Base-by-base conservation (phyloP, 192 early-diverging fungal genomes). In the Gigaspora rosea region DNA sequence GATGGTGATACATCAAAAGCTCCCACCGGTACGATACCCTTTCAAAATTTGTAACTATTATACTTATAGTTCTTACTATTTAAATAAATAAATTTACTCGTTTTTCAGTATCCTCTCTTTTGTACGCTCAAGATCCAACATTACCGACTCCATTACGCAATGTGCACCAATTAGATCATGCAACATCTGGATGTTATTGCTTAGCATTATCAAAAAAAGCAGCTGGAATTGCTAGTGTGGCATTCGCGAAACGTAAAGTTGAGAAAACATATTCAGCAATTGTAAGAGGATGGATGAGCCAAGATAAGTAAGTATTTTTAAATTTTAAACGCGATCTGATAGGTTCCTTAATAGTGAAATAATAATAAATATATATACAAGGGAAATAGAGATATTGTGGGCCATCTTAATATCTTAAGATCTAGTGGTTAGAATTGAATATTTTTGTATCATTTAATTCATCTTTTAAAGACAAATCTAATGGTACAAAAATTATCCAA, bases 81-180 rank as follows among this genome's bases (percentile, higher is more conserved):
- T 72, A 48, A 69, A 47, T 11, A 22, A 69, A 69, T 18, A 20
- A 20, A n/a, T 32, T 68, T 41, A 48, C 11, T 69, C 10, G 10
- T 0, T 61, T 74, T 65, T 18, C 32, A 62, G 73, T 75, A 22
- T 58, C 73, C 51, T 78, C 71, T 6, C 32, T 78, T 52, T 51
- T 84, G 46, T 59, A 61, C 27, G 48, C 73, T 20, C 81, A 82
- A 27, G 59, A 71, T 49, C 79, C 81, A 52, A 36, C 46, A 8
- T 61, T 82, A 22, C 73, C 78, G 49, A 78, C 49, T 22, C 58
- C 62, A 41, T 75, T 84, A 27, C 69, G 77, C 9, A 82, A 84
- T 58, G 79, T 82, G 9, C 83, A 84, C 69, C 83, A 84, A 54
- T 32, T 84, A 13, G 83, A 84, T 64, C 82, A 82, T 63, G 78